These are phyloP conservation scores for Fomitopsis pinicola DNA, from an alignment of 1,284 basidiomycete genomes.

Conservation along the genomic window DNA sequence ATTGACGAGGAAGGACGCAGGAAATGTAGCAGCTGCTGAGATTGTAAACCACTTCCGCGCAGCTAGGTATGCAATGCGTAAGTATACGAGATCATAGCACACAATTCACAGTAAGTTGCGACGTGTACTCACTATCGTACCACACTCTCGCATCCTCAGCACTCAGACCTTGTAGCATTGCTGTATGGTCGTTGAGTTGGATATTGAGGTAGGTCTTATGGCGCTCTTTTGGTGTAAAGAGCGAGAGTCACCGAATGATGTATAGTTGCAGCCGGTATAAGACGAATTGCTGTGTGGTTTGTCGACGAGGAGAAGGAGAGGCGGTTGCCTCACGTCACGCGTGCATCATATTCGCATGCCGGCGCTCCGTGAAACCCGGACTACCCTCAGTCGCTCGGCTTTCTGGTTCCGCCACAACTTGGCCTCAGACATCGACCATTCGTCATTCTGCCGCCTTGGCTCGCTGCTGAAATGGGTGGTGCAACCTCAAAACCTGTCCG, in stretches of 20 bases:
- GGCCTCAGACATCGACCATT: no score
- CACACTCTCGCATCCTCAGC: not conserved
- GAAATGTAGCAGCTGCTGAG: slow-evolving; percentile 23
- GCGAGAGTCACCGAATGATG: not conserved
- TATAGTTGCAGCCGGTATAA: no score
- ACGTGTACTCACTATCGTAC: slow-evolving; percentile 4
- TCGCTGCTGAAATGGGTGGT: slow-evolving; percentile 52
- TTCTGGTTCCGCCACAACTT: no score
- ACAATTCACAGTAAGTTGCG: not conserved
- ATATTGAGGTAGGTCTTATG: no score
- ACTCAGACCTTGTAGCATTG: no score
- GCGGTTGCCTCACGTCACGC: not conserved
- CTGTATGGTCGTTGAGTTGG: not conserved
- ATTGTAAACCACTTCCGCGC: slow-evolving; percentile 31
- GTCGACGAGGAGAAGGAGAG: not conserved
- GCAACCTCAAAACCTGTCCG: slow-evolving; percentile 64
- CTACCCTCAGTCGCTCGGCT: not conserved
- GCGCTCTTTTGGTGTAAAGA: not conserved
- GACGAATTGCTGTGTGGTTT: no score
- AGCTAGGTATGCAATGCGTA: slow-evolving; percentile 13
- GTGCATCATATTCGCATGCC: not conserved
- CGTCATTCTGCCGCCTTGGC: no score
- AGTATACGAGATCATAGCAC: not conserved
- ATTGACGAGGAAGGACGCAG: slow-evolving; percentile 41
- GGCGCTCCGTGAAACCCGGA: not conserved